Evolutionary conservation across 768 basidiomycete species (phyloP).

Genomic region (Atractiella rhizophila): DNA sequence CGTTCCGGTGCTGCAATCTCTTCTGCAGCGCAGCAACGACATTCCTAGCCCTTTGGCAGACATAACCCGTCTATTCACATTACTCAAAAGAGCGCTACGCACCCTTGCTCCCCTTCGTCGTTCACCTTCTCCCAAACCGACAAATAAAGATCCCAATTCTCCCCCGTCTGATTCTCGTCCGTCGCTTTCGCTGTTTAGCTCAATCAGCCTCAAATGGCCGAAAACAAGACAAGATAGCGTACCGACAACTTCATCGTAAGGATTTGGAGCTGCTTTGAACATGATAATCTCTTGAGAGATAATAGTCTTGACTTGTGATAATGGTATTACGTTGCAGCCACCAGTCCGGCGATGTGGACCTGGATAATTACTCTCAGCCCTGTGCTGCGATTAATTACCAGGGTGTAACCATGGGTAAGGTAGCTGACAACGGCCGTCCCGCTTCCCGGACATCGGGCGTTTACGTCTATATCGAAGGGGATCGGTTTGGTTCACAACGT

Average conservation of each 20-base stretch:
- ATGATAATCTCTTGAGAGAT: too few relatives aligned
- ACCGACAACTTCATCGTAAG: constrained; percentile 85
- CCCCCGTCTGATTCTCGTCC: constrained; percentile 81
- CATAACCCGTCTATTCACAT: neutral
- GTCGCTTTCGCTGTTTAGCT: constrained; percentile 54
- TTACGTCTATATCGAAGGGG: too few relatives aligned
- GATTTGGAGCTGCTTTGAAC: constrained; percentile 46
- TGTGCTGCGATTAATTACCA: too few relatives aligned
- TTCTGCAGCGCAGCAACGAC: constrained; percentile 65
- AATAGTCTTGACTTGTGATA: too few relatives aligned
- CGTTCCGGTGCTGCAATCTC: constrained; percentile 73
- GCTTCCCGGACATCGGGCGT: too few relatives aligned
- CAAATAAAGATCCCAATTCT: constrained; percentile 86
- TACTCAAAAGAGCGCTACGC: constrained; percentile 12
- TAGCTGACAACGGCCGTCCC: too few relatives aligned
- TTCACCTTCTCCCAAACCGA: constrained; percentile 89
- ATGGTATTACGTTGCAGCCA: too few relatives aligned
- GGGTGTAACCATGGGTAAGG: too few relatives aligned
- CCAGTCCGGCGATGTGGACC: too few relatives aligned
- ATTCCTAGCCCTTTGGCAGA: constrained; percentile 49
- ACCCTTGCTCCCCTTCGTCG: constrained; percentile 73
- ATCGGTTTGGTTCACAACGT: too few relatives aligned
- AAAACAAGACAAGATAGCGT: constrained; percentile 20
- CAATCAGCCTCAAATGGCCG: neutral
- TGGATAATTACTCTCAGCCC: too few relatives aligned